Conservation (phyloP, 2,329 filamentous ascomycete species). For the Clarireedia sp. region DNA sequence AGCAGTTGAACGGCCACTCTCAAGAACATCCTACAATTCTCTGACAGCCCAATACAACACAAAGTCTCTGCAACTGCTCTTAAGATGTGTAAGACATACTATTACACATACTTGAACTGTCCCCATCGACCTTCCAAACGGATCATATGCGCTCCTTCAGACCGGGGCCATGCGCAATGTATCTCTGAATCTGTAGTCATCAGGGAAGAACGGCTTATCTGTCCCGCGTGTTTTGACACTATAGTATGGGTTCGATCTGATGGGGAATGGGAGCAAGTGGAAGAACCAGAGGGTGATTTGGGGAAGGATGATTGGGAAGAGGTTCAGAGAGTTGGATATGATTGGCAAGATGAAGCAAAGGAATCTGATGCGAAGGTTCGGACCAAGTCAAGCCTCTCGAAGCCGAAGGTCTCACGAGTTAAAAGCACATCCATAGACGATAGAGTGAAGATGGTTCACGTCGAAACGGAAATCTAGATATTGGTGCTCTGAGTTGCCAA, state of each 20-base stretch:
- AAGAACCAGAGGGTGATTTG: conserved; percentile 2
- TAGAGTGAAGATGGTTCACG: too few relatives aligned
- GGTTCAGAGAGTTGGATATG: conserved; percentile 5
- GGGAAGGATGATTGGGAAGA: conserved; percentile 3
- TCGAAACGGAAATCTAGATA: too few relatives aligned
- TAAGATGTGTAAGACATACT: conserved; percentile 4
- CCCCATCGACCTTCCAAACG: not conserved
- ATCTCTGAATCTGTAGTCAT: not conserved
- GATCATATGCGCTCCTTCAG: not conserved
- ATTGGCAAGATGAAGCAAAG: not conserved
- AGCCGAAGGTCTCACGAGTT: too few relatives aligned
- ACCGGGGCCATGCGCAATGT: not conserved
- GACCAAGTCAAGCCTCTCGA: too few relatives aligned
- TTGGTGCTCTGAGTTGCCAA: too few relatives aligned
- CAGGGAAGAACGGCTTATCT: not conserved
- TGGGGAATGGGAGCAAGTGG: conserved; percentile 6
- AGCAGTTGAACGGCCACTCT: not conserved
- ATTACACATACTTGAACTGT: conserved; percentile 4
- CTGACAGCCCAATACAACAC: not conserved
- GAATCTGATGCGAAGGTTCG: not conserved
- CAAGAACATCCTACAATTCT: not conserved
- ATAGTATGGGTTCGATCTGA: conserved; percentile 2
- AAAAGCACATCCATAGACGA: too few relatives aligned
- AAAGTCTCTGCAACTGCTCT: not conserved
- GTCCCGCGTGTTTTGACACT: not conserved